Base-by-base conservation (phyloP, 768 basidiomycete species). In the Boletus huronensis region DNA sequence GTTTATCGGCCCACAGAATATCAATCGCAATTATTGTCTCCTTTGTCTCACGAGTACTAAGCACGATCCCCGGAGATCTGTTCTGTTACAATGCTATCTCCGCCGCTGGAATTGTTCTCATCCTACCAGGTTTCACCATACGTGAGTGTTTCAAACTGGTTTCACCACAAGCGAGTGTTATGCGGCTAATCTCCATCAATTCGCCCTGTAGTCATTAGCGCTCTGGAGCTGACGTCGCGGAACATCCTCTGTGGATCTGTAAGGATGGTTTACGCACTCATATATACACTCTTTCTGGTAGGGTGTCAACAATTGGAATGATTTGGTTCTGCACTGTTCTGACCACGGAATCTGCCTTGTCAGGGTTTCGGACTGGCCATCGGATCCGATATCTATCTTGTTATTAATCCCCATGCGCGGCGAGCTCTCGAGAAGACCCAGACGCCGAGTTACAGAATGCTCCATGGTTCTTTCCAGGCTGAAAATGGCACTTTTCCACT, bases 71-170 rank as follows among this genome's bases (percentile, higher is more conserved):
- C 5, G 85, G 84, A 5, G 75, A 83, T 52, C 69, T 85, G 23
- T 95, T 95, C 67, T 97, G 94, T 70, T 97, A 93, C 72, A 88
- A 87, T 47, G 87, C 94, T 4, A 84, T 96, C 57, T 90, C 93
- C 9, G 91, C 90, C 11, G 89, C 90, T 31, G 91, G 91, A 2
- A 88, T 95, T 9, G 89, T 94, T n/a, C 79, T 91, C 44, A 92
- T 96, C 58, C 81, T 95, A 14, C 93, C 93, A 9, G 93, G 91
- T 28, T 94, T 90, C 64, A 88, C 88, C 13, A 80, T 91, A 52
- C 72, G 90, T 90, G 65, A 72, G 88, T 73, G 45, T 51, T 53
- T 59, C 50, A 53, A 19, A 17, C 28, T n/a, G 92, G 91, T 28
- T 94, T 90, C 64, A 88, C 87, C 13, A 79, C 90, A 53, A 72